These are phyloP conservation scores for Ehretia macrophylla DNA, from an alignment of 257 asterid genomes.

Conservation along the genomic window DNA sequence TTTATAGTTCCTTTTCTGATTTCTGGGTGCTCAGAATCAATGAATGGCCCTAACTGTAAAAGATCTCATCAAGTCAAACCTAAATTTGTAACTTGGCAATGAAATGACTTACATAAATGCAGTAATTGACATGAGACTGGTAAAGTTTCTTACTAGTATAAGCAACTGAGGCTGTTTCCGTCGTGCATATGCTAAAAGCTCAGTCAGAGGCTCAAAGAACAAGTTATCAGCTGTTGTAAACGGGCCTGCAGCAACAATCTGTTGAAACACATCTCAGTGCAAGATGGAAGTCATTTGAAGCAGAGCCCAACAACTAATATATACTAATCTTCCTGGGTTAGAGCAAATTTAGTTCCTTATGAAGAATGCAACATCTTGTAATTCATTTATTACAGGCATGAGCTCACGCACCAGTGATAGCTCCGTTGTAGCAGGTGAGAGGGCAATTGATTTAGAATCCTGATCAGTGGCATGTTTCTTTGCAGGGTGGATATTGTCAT, in stretches of 20 bases:
- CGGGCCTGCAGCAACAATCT: conserved; percentile 98
- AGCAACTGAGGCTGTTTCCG: conserved; percentile 93
- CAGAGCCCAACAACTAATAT: neutral
- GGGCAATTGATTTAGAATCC: conserved; percentile 32
- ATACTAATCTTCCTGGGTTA: neutral
- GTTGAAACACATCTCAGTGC: conserved; percentile 25
- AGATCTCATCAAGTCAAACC: conserved; percentile 28
- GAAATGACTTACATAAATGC: conserved; percentile 9
- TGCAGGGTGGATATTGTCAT: conserved; percentile 48
- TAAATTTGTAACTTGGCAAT: conserved; percentile 1
- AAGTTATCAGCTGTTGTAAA: conserved; percentile 82
- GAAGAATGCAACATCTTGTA: neutral
- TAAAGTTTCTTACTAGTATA: conserved; percentile 55
- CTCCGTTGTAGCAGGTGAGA: conserved; percentile 37
- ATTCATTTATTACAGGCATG: neutral
- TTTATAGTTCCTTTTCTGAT: conserved; percentile 58
- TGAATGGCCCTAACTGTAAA: conserved; percentile 81
- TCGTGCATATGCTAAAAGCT: conserved; percentile 82
- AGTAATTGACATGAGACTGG: conserved; percentile 1
- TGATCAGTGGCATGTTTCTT: conserved; percentile 65
- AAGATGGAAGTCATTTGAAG: neutral
- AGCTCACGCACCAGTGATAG: conserved; percentile 69
- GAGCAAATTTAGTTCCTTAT: neutral
- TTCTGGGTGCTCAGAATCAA: conserved; percentile 92
- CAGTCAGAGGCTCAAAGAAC: conserved; percentile 79